Conservation (phyloP, 352 stramenopile genomes). For the Aphanomyces cochlioides region DNA sequence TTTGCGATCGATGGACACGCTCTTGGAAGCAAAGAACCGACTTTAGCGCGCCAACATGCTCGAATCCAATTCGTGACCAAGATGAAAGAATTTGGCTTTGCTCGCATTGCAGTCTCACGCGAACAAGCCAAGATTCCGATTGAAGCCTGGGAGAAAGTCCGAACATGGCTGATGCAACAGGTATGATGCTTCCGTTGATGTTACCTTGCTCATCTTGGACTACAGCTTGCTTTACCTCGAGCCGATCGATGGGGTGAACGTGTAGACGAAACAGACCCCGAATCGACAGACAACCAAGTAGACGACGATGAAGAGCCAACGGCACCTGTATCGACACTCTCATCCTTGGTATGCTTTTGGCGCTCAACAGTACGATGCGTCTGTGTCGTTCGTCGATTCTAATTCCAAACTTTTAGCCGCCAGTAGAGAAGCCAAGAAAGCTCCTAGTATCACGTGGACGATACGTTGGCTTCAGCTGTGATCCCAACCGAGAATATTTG, state of each 20-base stretch:
- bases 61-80: conserved; percentile 61
- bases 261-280: conserved; percentile 45
- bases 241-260: conserved; percentile 62
- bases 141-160: conserved; percentile 53
- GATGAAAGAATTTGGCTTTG: conserved; percentile 71
- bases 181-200: background rate
- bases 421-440: conserved; percentile 29
- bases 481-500: conserved; percentile 75
- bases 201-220: background rate
- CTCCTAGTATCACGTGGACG: conserved; percentile 57
- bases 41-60: conserved; percentile 51
- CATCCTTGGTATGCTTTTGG: conserved; percentile 17
- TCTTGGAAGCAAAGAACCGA: conserved; percentile 38
- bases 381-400: background rate
- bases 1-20: conserved; percentile 49
- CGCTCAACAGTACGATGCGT: background rate
- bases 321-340: conserved; percentile 6
- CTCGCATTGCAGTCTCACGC: conserved; percentile 54
- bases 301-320: background rate
- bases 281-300: background rate
- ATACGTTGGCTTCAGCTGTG: conserved; percentile 65
- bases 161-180: conserved; percentile 57
- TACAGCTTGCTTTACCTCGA: conserved; percentile 39
- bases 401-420: background rate
- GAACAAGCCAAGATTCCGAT: conserved; percentile 59